These are phyloP conservation scores for Piromyces sp. DNA, from an alignment of 192 early-diverging fungal species.

Conservation along the genomic window DNA sequence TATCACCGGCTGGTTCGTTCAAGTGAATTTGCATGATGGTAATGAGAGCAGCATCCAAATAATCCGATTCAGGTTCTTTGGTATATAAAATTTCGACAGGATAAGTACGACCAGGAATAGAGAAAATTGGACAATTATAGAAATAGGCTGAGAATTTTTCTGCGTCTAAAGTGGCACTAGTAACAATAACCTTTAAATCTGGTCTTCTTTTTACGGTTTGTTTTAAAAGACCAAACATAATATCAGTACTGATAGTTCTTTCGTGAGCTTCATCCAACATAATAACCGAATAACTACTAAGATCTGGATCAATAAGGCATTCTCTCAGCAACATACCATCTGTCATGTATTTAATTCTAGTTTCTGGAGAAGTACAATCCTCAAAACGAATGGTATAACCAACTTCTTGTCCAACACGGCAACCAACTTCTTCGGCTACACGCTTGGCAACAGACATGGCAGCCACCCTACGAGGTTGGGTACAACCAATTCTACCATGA, in stretches of 20 bases:
- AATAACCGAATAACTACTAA: slow-evolving; percentile 76
- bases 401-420: slow-evolving; percentile 77
- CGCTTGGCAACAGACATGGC: slow-evolving; percentile 98
- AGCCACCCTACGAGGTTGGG: slow-evolving; percentile 94
- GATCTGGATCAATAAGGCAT: slow-evolving; percentile 62
- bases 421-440: slow-evolving; percentile 91
- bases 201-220: slow-evolving; percentile 53
- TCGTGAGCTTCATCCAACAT: slow-evolving; percentile 99
- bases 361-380: slow-evolving; percentile 80
- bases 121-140: slow-evolving; percentile 79
- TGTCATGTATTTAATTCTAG: slow-evolving; percentile 96
- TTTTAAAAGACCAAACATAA: slow-evolving; percentile 84
- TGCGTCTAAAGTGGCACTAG: slow-evolving; percentile 84
- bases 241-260: slow-evolving; percentile 87
- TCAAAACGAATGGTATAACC: slow-evolving; percentile 98
- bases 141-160: slow-evolving; percentile 89
- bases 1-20: slow-evolving; percentile 80
- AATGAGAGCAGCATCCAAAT: slow-evolving; percentile 78
- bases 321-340: slow-evolving; percentile 94
- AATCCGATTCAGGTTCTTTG: slow-evolving; percentile 87
- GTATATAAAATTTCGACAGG: slow-evolving; percentile 89
- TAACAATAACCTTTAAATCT: slow-evolving; percentile 90
- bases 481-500: slow-evolving; percentile 85
- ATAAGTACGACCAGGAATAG: slow-evolving; percentile 85
- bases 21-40: slow-evolving; percentile 95